These are phyloP conservation scores for Moesziomyces antarcticus DNA, from an alignment of 1,284 basidiomycete species.

Conservation along the genomic window DNA sequence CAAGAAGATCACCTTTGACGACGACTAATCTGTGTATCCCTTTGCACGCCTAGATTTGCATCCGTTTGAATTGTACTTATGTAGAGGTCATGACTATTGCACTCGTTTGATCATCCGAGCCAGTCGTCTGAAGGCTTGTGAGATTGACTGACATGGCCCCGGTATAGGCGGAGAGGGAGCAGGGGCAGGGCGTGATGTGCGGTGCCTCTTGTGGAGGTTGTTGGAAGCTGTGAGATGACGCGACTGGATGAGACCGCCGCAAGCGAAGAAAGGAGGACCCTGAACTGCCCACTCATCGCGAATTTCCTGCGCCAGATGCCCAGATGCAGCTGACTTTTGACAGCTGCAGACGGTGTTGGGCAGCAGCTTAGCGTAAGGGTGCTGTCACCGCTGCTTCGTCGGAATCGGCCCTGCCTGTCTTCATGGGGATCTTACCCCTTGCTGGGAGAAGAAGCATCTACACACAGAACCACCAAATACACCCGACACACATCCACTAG, in stretches of 20 bases:
- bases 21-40: constrained; percentile 10
- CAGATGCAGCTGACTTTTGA: constrained; percentile 10
- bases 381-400: background rate
- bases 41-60: background rate
- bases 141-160: too few species aligned
- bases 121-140: background rate
- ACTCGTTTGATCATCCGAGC: background rate
- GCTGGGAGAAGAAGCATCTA: background rate
- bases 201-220: constrained; percentile 22
- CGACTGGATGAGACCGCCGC: constrained; percentile 6
- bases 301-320: background rate
- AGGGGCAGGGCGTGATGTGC: too few species aligned
- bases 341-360: constrained; percentile 14
- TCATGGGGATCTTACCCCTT: background rate
- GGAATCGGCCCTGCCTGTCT: background rate
- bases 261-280: constrained; percentile 20
- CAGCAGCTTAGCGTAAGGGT: constrained; percentile 37
- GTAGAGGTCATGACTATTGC: background rate
- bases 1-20: constrained; percentile 71
- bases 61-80: background rate
- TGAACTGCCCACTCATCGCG: constrained; percentile 18
- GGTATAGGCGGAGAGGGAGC: background rate
- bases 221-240: constrained; percentile 26
- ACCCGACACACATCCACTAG: too few species aligned
- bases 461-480: too few species aligned